Evolutionary conservation across 2,329 filamentous ascomycete species (phyloP), one percentile per base, ranked within the genome.

Genomic region (Pseudogymnoascus sp.): DNA sequence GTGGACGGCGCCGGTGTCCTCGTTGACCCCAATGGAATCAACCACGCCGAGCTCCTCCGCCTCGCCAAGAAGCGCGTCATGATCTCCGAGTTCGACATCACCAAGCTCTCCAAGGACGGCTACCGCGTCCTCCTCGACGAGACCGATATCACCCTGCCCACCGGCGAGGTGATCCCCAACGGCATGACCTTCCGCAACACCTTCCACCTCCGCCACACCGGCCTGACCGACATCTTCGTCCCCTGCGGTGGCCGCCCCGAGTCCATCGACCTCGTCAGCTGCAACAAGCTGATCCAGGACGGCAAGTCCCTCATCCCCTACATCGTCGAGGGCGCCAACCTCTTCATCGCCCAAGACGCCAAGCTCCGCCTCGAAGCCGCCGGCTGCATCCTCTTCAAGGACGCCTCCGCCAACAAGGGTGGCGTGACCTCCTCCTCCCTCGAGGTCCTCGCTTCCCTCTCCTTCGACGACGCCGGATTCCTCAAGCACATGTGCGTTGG

Each of bases 281-380:
- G 93, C 66, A 88, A 84, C 77, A 91, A 89, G 75, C 84, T 99
- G 66, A 98, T 99, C 76, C 86, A 89, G 73, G 87, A 96, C 66
- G 92, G 93, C 78, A 97, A 96, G 80, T 83, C 84, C 22, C 85
- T 84, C 10, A 89, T 99, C 65, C 93, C 93, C 0, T 99, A 96
- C 78, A 95, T 99, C 62, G 93, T 99, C 50, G 95, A 99, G 78
- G 95, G 95, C 61, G 95, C 95, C 76, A 99, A 98, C 76, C 82
- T 99, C 62, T 99, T 99, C 84, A 96, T 99, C 78, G 97, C 95
- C 0, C 95, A 99, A 77, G 95, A 99, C 72, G 93, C 93, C 70
- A 98, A 98, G 81, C 84, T 98, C 62, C 90, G 92, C 24, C 86
- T 99, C 12, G 95, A 99, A 79, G 89, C 91, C 70, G 93, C 93